Evolutionary conservation across 192 early-diverging fungal species (phyloP), one percentile per base, ranked within the genome.

Genomic region (Gonapodya prolifera): DNA sequence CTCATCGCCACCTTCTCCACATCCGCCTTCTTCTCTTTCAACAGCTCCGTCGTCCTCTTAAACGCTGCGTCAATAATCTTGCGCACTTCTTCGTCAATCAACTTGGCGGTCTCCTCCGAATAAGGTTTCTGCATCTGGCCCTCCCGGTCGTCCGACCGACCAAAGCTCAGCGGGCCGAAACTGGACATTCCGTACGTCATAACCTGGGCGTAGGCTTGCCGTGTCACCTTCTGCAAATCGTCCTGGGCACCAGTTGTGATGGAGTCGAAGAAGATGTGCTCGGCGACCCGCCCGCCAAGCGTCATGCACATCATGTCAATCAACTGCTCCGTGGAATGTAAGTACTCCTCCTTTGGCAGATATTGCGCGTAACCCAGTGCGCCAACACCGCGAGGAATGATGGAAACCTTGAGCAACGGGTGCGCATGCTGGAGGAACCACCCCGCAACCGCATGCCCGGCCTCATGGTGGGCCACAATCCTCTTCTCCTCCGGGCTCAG

Each of bases 331-430:
- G 91, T 94, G 30, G 95, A 97, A 80, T 98, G 94, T 80, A 99
- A 83, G 80, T 96, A 95, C 85, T 96, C 91, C 80, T 99, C 97
- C 83, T 97, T 95, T 78, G 97, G 97, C 79, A 99, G 83, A 83
- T 98, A 99, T 86, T 99, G 98, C 69, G 98, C 98, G 86, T 99
- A 99, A 18, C 98, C 98, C 18, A 99, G 89, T 17, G 98, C 98
- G 29, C 90, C 96, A 34, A 89, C 84, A 34, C 98, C 96, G 78
- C 98, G 92, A 34, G 98, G 98, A 81, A 99, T 99, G 80, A 99
- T 98, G 73, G 95, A 96, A 1, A 99, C 98, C 86, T 98, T 98
- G 69, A 99, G 86, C 70, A 99, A 84, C 28, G 98, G 98, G 84
- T 97, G 93, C 0, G 98, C 96, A 78, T 96, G 91, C 78, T 96